Evolutionary conservation across 441 rosid species (phyloP).

Genomic region (Macaranga tanarius): DNA sequence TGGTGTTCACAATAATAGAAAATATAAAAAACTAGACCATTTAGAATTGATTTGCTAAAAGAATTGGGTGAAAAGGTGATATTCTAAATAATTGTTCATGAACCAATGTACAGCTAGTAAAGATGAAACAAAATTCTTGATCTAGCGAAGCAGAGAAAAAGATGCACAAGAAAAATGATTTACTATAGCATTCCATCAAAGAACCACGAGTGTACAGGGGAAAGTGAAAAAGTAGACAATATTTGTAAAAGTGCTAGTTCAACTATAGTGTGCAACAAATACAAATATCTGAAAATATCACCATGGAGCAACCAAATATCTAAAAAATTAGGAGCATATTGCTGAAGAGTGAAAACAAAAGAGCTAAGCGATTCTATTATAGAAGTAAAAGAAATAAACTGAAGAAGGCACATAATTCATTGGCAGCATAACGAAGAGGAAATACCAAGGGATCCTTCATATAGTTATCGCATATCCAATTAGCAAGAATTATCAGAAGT

Average conservation of each 20-base stretch:
- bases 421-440: constrained; percentile 9
- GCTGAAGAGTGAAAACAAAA: neutral
- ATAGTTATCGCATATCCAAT: constrained; percentile 93
- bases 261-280: neutral
- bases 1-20: neutral
- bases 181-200: neutral
- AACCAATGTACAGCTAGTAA: neutral
- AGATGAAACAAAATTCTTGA: neutral
- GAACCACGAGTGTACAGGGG: neutral
- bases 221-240: neutral
- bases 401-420: neutral
- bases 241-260: neutral
- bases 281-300: neutral
- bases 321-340: neutral
- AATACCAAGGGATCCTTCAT: constrained; percentile 72
- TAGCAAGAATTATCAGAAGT: constrained; percentile 70
- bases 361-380: neutral
- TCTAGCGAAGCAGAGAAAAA: neutral
- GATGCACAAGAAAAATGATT: neutral
- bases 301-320: neutral
- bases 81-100: neutral
- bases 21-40: neutral
- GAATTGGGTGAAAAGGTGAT: neutral
- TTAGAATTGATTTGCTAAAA: neutral
- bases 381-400: neutral